Evolutionary conservation across 1,284 basidiomycete species (phyloP), one percentile per base, ranked within the genome.

Genomic region (Heterobasidion annosum): DNA sequence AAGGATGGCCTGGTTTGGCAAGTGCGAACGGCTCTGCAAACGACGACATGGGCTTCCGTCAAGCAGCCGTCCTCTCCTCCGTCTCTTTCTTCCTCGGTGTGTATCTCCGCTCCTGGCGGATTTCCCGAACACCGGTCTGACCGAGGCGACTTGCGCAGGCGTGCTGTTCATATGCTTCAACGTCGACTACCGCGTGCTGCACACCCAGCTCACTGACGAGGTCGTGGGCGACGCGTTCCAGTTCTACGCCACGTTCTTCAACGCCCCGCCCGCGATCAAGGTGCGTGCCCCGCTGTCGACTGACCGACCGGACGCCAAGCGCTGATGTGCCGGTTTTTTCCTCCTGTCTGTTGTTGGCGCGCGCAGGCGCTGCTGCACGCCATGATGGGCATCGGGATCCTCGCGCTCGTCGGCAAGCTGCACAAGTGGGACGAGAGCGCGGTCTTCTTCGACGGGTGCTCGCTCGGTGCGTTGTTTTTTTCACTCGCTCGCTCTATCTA

Each of bases 161-260:
- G 85, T 94, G 60, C 73, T 94, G 57, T 92, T 92, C 69, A 91
- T 94, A 62, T 93, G 88, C 70, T 84, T 87, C 67, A 86, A 87
- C 68, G 81, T 94, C 53, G 93, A 96, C 76, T 85, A 92, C 66
- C 82, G 85, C 48, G 73, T 95, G 52, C 73, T 96, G 50, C 93
- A 69, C 59, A 85, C 76, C 68, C 77, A 54, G 69, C 65, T 84
- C 48, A 85, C 82, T 7, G 77, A 85, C 0, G 76, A 84, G 57
- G 74, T 81, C 33, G 66, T 88, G 52, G 72, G 78, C 54, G 89
- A 93, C 66, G 92, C 85, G 1, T 85, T 90, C 65, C 81, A 85
- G 63, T 94, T 93, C 71, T 96, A 96, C 67, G 81, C 81, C 53
- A 92, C 89, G 47, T 95, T 94, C 75, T 94, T 82, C 72, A 91